phyloP scores from a whole-genome alignment of 2,329 filamentous ascomycete genomes.

The Amphichorda felina region DNA sequence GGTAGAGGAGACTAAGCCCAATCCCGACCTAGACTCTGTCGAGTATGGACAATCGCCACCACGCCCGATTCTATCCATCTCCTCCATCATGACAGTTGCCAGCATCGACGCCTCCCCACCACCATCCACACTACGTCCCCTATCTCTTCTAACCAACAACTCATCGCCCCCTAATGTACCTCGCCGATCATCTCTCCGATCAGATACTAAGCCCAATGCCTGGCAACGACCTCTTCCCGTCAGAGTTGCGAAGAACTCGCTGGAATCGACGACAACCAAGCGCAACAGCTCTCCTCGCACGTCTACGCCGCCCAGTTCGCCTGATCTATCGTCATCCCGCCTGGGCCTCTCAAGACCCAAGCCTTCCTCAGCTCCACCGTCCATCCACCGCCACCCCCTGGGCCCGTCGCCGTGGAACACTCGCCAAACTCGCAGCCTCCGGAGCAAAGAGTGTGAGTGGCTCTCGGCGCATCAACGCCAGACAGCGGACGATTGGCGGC shows the following conservation, averaged over 20 bases:
- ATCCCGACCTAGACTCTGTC: too few relatives aligned
- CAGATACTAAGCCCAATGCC: constrained; percentile 1
- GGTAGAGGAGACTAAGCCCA: background rate
- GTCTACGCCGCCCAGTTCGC: constrained; percentile 1
- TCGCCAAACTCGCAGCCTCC: background rate
- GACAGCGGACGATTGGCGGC: constrained; percentile 5
- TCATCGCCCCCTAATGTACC: background rate
- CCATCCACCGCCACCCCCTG: background rate
- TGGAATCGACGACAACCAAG: background rate
- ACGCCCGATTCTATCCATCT: background rate
- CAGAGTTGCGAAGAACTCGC: constrained; percentile 1
- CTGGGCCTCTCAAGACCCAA: background rate
- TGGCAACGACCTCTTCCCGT: constrained; percentile 3
- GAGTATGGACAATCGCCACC: background rate
- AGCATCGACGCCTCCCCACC: constrained; percentile 1
- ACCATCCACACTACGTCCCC: constrained; percentile 2
- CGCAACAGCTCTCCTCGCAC: constrained; percentile 2
- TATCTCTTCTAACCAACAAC: constrained; percentile 1
- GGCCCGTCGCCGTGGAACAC: background rate
- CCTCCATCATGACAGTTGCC: constrained; percentile 2
- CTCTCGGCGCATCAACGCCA: constrained; percentile 2
- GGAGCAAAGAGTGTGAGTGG: constrained; percentile 3
- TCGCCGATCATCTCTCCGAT: background rate
- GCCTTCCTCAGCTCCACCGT: constrained; percentile 2
- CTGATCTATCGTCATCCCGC: background rate